Conservation (phyloP, 495 filamentous ascomycete species). For the Peziza echinospora region DNA sequence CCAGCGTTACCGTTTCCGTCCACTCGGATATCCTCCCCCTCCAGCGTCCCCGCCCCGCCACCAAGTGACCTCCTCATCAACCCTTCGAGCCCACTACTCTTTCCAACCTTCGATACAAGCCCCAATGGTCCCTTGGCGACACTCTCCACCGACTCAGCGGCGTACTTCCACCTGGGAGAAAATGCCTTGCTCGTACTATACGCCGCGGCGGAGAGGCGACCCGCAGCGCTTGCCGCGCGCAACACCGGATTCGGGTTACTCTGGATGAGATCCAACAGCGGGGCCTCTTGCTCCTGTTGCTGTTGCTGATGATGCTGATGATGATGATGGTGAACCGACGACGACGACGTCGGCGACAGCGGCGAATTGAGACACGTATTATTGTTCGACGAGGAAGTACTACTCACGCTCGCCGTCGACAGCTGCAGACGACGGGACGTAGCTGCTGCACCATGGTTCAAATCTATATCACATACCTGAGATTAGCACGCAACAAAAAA, state of each 20-base stretch:
- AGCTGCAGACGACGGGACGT: background rate
- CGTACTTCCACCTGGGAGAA: slow-evolving; percentile 59
- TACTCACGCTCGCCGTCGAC: background rate
- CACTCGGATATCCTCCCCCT: no score
- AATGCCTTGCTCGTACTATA: slow-evolving; percentile 72
- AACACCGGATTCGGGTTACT: slow-evolving; percentile 3
- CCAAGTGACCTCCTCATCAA: slow-evolving; percentile 32
- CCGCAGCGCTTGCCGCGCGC: slow-evolving; percentile 9
- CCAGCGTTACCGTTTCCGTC: slow-evolving; percentile 12
- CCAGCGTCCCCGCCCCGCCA: slow-evolving; percentile 21
- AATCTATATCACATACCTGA: no score
- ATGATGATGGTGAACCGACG: no score
- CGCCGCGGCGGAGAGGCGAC: slow-evolving; percentile 3
- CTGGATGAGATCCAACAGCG: background rate
- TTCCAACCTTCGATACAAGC: slow-evolving; percentile 57
- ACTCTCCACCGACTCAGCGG: slow-evolving; percentile 68
- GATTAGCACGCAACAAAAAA: no score
- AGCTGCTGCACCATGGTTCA: no score
- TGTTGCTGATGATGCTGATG: no score
- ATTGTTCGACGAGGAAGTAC: background rate
- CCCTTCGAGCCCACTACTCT: slow-evolving; percentile 64
- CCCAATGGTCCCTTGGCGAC: slow-evolving; percentile 31
- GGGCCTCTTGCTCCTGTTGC: background rate
- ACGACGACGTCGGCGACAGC: slow-evolving; percentile 15
- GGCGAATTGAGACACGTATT: slow-evolving; percentile 13